These are phyloP conservation scores for Kazachstania sp. DNA, from an alignment of 1,139 yeast species.

Conservation along the genomic window DNA sequence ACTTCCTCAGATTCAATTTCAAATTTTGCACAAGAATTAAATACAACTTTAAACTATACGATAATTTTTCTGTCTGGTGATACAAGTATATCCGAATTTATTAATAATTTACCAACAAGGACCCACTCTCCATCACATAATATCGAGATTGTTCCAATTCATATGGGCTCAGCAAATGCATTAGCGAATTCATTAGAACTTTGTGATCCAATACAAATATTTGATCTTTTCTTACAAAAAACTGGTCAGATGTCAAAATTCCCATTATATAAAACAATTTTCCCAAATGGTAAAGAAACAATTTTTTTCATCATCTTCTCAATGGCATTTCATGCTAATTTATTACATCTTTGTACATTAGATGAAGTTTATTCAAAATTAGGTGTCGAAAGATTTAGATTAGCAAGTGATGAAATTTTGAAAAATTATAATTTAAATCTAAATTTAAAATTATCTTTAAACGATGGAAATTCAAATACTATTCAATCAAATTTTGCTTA, in stretches of 20 bases:
- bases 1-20: slow-evolving; percentile 31
- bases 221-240: slow-evolving; percentile 35
- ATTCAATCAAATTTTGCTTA: slow-evolving; percentile 38
- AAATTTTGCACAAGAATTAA: slow-evolving; percentile 33
- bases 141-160: slow-evolving; percentile 44
- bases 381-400: slow-evolving; percentile 59
- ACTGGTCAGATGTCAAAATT: slow-evolving; percentile 40
- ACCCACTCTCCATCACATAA: slow-evolving; percentile 1
- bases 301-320: slow-evolving; percentile 64
- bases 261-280: slow-evolving; percentile 44
- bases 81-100: slow-evolving; percentile 70
- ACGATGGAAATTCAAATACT: slow-evolving; percentile 35
- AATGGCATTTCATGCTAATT: slow-evolving; percentile 79
- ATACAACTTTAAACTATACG: slow-evolving; percentile 29
- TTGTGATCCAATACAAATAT: slow-evolving; percentile 39
- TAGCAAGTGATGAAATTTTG: slow-evolving; percentile 57
- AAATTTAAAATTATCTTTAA: slow-evolving; percentile 7
- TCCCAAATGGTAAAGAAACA: slow-evolving; percentile 41
- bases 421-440: slow-evolving; percentile 22
- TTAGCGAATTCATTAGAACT: slow-evolving; percentile 55
- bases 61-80: slow-evolving; percentile 74
- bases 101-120: slow-evolving; percentile 41
- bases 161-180: slow-evolving; percentile 86
- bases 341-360: slow-evolving; percentile 63
- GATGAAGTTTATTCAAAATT: slow-evolving; percentile 53